Percentiles rank a stretch among this genome's conserved stretches.
Conservation (phyloP, 1,139 yeast species). For the Pneumocystis oryctolagi region DNA sequence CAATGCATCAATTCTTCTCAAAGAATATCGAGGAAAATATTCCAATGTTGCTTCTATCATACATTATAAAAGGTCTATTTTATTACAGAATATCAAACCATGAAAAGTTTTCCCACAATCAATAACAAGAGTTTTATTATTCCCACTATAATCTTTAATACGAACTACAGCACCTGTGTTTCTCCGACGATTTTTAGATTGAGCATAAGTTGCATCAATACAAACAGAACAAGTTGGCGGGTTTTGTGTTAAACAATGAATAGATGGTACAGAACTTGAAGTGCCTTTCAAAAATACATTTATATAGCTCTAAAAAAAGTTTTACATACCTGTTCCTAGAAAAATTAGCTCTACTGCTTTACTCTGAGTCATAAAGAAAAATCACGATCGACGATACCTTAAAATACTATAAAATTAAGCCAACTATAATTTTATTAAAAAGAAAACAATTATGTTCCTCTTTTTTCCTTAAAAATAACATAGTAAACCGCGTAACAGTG, state of each 20-base stretch:
- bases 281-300: constrained; percentile 1
- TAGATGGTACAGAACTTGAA: constrained; percentile 8
- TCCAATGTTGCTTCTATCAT: constrained; percentile 7
- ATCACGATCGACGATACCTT: background rate
- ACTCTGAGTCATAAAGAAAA: background rate
- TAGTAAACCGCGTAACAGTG: background rate
- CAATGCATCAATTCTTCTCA: constrained; percentile 11
- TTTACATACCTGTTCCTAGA: constrained; percentile 9
- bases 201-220: constrained; percentile 8
- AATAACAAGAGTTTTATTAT: constrained; percentile 8
- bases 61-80: background rate
- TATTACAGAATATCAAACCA: background rate
- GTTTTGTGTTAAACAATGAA: constrained; percentile 10
- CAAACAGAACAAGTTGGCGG: constrained; percentile 11
- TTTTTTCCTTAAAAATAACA: background rate
- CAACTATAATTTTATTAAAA: background rate
- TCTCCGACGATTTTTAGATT: constrained; percentile 10
- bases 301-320: background rate
- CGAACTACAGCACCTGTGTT: constrained; percentile 10
- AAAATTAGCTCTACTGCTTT: constrained; percentile 5
- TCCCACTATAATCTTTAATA: background rate
- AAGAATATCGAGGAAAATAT: constrained; percentile 9
- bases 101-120: constrained; percentile 14
- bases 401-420: background rate
- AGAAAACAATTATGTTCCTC: background rate